These are phyloP conservation scores for Achaetomium macrosporum DNA, from an alignment of 2,329 filamentous ascomycete species.

Conservation along the genomic window DNA sequence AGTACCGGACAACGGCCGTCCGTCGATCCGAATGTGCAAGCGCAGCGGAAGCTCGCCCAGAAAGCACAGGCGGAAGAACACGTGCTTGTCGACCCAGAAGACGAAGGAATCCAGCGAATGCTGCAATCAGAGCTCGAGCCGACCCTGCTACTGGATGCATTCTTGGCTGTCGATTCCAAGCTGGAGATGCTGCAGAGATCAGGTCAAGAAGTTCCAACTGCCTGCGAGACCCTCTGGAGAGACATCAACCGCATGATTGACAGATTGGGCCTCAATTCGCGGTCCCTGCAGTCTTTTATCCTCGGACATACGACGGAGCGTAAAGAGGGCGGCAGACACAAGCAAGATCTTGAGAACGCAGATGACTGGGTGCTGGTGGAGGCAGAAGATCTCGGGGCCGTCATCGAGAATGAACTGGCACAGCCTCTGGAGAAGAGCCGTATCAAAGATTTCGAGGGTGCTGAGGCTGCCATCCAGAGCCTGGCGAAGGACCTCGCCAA, in stretches of 20 bases:
- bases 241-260: constrained; percentile 95
- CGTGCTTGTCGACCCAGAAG: constrained; percentile 60
- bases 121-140: constrained; percentile 56
- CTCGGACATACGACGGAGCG: constrained; percentile 57
- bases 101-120: constrained; percentile 59
- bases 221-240: constrained; percentile 63
- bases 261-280: constrained; percentile 76
- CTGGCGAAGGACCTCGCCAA: constrained; percentile 64
- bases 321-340: constrained; percentile 49
- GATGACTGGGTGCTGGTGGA: constrained; percentile 73
- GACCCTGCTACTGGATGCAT: constrained; percentile 59
- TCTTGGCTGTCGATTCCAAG: constrained; percentile 51
- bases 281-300: constrained; percentile 60
- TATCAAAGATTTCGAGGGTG: constrained; percentile 61
- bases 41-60: constrained; percentile 47
- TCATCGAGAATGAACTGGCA: constrained; percentile 61
- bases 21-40: constrained; percentile 44
- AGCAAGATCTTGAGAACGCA: constrained; percentile 61
- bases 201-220: constrained; percentile 41
- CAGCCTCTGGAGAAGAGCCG: constrained; percentile 60
- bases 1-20: constrained; percentile 36
- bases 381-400: constrained; percentile 59
- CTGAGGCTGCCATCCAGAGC: constrained; percentile 62
- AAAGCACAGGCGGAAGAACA: constrained; percentile 51
- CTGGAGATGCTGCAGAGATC: constrained; percentile 14